phyloP scores from a whole-genome alignment of 1,284 basidiomycete species.

The Irpex rosettiformis region DNA sequence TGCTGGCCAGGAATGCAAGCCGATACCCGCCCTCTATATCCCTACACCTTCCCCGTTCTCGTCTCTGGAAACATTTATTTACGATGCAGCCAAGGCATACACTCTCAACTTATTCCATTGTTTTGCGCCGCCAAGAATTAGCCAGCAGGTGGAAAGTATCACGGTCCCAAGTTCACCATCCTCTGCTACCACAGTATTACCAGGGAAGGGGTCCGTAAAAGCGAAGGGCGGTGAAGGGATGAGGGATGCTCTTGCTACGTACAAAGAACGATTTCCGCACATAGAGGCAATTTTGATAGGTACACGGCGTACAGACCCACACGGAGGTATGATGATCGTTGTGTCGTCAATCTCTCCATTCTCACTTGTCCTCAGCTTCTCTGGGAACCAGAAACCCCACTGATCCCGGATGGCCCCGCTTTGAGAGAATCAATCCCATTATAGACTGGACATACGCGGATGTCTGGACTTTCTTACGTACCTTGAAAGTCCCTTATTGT shows the following conservation, averaged over 20 bases:
- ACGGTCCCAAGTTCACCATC: constrained; percentile 31
- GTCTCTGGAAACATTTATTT: constrained; percentile 83
- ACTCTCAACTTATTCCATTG: constrained; percentile 76
- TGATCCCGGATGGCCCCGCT: constrained; percentile 85
- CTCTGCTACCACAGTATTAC: neutral
- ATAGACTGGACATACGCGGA: constrained; percentile 92
- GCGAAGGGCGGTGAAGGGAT: constrained; percentile 74
- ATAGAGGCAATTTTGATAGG: constrained; percentile 87
- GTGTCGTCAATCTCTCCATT: neutral
- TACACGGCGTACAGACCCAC: constrained; percentile 85
- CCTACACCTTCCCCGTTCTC: constrained; percentile 87
- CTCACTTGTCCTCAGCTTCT: constrained; percentile 39
- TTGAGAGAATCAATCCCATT: constrained; percentile 93
- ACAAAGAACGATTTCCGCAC: constrained; percentile 62
- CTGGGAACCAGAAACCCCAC: constrained; percentile 76
- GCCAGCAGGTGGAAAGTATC: constrained; percentile 39
- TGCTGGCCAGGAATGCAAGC: constrained; percentile 33
- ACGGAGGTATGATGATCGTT: constrained; percentile 68
- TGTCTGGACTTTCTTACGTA: constrained; percentile 86
- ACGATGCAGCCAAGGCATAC: constrained; percentile 63
- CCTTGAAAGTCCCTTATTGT: constrained; percentile 83
- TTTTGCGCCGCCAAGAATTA: constrained; percentile 30
- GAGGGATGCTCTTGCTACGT: constrained; percentile 76
- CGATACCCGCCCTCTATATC: constrained; percentile 84
- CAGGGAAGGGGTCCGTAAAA: constrained; percentile 12